Evolutionary conservation across 2,329 filamentous ascomycete species (phyloP), one percentile per base, ranked within the genome.

Genomic region (Hortaea sp.): DNA sequence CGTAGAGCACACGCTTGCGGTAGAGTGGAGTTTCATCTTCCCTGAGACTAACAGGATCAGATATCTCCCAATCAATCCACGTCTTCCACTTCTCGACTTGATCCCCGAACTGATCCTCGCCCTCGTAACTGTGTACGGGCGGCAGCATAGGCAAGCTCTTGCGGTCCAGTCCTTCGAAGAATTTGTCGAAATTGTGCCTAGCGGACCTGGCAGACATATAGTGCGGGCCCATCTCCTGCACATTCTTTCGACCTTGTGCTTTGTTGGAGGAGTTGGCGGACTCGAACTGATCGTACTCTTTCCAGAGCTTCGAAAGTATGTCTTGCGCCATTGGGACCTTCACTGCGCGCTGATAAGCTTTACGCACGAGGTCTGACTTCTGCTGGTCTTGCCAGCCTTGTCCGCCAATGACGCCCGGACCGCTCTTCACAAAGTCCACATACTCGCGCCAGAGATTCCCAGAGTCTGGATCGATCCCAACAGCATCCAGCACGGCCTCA

Each of bases 161-260:
- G 39, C 89, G 81, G 52, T 79, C 77, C 38, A 98, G 69, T 6
- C 82, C 81, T 35, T 82, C 78, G 1, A 85, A 88, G 45, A 94
- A 82, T 60, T 94, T 94, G 46, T 95, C 87, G n/a, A 97, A 71
- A 34, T 88, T 85, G 38, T 86, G 90, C 61, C 88, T 88, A 38
- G 88, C 88, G 54, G 85, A 89, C 63, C 94, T 84, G 44, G 94
- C 92, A 11, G 89, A 94, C 88, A 98, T 95, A 65, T 97, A 98
- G 2, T 84, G 79, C 1, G 90, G 85, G 0, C 90, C 95, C 50
- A 85, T 83, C 60, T 98, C 92, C 62, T 95, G 88, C 4, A 98
- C 76, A 56, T 94, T 89, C 67, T 97, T 97, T 27, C 90, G 86
- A 5, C 88, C 92, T 38, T 88, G 94, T 54, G 88, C 79, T 66